Conservation (phyloP, 352 stramenopile species). For the Sclerospora graminicola region DNA sequence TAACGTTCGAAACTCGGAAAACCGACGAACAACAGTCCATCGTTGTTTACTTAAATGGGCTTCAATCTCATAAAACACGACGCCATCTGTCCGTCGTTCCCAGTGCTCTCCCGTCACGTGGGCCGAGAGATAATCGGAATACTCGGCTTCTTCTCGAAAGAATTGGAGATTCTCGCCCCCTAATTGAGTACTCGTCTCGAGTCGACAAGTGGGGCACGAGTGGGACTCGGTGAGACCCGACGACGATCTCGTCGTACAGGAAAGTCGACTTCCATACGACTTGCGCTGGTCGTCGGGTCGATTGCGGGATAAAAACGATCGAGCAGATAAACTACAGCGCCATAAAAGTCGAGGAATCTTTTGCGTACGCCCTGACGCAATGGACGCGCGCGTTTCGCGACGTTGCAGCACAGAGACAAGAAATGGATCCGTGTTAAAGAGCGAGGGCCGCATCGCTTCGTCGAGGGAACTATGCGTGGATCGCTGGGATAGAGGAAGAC, state of each 20-base stretch:
- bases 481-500: too few relatives aligned
- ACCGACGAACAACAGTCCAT: conserved; percentile 54
- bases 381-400: too few relatives aligned
- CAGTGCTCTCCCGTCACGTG: conserved; percentile 33
- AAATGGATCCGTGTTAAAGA: too few relatives aligned
- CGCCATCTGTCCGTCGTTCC: conserved; percentile 28
- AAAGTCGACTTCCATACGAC: background rate
- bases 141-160: conserved; percentile 68
- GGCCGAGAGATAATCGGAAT: conserved; percentile 64
- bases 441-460: too few relatives aligned
- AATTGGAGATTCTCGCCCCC: conserved; percentile 35
- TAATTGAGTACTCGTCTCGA: too few relatives aligned
- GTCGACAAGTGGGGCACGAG: background rate
- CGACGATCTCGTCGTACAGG: conserved; percentile 5
- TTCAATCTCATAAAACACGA: conserved; percentile 64
- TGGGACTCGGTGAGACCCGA: conserved; percentile 2
- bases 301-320: conserved; percentile 10
- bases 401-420: too few relatives aligned
- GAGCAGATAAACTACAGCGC: conserved; percentile 18
- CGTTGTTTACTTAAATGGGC: conserved; percentile 49
- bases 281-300: background rate
- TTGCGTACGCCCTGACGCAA: background rate
- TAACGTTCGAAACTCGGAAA: conserved; percentile 58
- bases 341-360: conserved; percentile 16
- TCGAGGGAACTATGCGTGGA: too few relatives aligned